Evolutionary conservation across 371 early-diverging fungal genomes (phyloP), one percentile per base, ranked within the genome.

Genomic region (Homolaphlyctis polyrhiza): DNA sequence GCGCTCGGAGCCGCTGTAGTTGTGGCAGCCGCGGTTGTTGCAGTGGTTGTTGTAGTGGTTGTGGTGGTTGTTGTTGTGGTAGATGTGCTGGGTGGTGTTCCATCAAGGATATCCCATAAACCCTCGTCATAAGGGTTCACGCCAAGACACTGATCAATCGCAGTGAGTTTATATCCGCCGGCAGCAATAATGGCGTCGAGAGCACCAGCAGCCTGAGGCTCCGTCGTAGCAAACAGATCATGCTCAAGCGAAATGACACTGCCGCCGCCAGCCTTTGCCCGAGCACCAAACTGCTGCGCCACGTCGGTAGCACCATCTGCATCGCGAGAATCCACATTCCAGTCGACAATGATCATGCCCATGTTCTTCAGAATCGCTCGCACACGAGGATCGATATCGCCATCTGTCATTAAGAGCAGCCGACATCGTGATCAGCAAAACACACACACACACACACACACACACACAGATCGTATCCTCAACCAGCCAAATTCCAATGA

Each of bases 331-430:
- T 47, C 73, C 34, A 36, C 25, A 35, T 65, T 66, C 74, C 74
- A 74, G 1, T 63, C n/a, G 27, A 71, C 59, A 33, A 43, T 52
- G 29, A 57, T 33, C 27, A 66, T 34, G 29, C 70, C 72, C 47
- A 75, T 35, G 1, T 70, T 62, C n/a, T 39, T 5, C 25, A 67
- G 27, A 11, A 75, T 66, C 2, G 68, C 48, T 3, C 70, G 49
- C 4, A 63, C 63, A 14, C 75, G 52, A 25, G 60, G 66, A 58
- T 71, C 72, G 28, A 67, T 65, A 14, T 69, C 75, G 8, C 81
- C 84, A 49, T 58, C 68, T 35, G 76, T n/a, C n/a, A n/a, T n/a
- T n/a, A n/a, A n/a, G n/a, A n/a, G n/a, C n/a, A n/a, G n/a, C n/a
- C n/a, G n/a, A n/a, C n/a, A n/a, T 45, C 23, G 45, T 18, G 18